Evolutionary conservation across 2,329 filamentous ascomycete genomes (phyloP).

Genomic region (Pseudopithomyces maydicus): DNA sequence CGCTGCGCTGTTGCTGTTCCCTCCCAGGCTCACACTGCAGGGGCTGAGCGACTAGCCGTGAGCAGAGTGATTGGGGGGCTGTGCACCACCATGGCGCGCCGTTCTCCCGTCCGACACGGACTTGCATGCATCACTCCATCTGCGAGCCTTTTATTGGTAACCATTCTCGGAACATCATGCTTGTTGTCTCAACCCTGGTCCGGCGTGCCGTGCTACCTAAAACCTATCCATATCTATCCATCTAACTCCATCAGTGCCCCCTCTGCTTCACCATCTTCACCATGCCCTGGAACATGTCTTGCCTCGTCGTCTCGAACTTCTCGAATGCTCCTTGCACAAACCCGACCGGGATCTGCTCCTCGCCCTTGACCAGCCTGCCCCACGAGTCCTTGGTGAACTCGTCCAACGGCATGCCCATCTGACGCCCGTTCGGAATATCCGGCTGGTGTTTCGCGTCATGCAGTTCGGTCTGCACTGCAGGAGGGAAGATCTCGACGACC

Average conservation of each 20-base stretch:
- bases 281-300: slow-evolving; percentile 44
- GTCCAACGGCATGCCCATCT: slow-evolving; percentile 60
- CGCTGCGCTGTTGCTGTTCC: background rate
- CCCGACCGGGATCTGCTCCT: slow-evolving; percentile 60
- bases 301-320: slow-evolving; percentile 55
- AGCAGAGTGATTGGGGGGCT: background rate
- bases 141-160: background rate
- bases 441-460: slow-evolving; percentile 62
- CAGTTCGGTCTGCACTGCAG: slow-evolving; percentile 62
- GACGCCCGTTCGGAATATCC: slow-evolving; percentile 55
- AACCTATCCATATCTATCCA: background rate
- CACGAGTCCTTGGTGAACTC: slow-evolving; percentile 59
- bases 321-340: slow-evolving; percentile 49
- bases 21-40: background rate
- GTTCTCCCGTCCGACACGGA: background rate
- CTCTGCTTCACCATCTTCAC: slow-evolving; percentile 15
- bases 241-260: background rate
- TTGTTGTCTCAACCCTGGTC: background rate
- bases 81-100: background rate
- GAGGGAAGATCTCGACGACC: slow-evolving; percentile 61
- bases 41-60: background rate
- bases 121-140: background rate
- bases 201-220: background rate
- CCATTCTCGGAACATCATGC: too few relatives aligned
- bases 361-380: slow-evolving; percentile 50